phyloP scores from a whole-genome alignment of 345 rosid genomes.

The Arabis hirsuta region DNA sequence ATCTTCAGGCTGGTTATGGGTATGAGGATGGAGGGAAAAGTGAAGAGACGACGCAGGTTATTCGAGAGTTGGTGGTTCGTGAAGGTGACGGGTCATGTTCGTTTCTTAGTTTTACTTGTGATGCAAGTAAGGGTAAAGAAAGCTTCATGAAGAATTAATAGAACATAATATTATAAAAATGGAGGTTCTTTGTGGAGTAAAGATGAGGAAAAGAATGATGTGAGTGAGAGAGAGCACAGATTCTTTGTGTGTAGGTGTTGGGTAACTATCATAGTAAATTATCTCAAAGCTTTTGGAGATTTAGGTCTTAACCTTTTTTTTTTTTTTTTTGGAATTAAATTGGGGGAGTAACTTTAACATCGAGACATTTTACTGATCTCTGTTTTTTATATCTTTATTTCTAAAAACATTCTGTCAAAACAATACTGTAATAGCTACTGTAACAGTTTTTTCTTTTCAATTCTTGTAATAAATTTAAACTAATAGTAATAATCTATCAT shows the following conservation, averaged over 20 bases:
- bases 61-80: slow-evolving; percentile 62
- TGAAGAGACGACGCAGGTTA: slow-evolving; percentile 52
- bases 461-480: slow-evolving; percentile 7
- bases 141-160: slow-evolving; percentile 46
- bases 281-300: slow-evolving; percentile 31
- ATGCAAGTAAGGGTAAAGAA: slow-evolving; percentile 69
- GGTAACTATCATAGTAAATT: slow-evolving; percentile 41
- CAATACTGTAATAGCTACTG: background rate
- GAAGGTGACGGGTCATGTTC: slow-evolving; percentile 67
- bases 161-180: slow-evolving; percentile 19
- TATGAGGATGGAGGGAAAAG: slow-evolving; percentile 39
- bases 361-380: slow-evolving; percentile 31
- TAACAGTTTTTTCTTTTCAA: slow-evolving; percentile 16
- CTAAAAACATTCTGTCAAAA: slow-evolving; percentile 5
- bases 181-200: slow-evolving; percentile 41
- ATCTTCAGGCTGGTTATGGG: slow-evolving; percentile 25
- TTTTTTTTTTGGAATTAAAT: slow-evolving; percentile 3
- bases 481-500: too few relatives aligned
- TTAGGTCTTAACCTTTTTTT: slow-evolving; percentile 32
- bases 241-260: slow-evolving; percentile 48
- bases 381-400: slow-evolving; percentile 3
- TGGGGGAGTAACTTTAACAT: slow-evolving; percentile 33
- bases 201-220: slow-evolving; percentile 45
- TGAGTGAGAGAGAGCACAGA: slow-evolving; percentile 29
- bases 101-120: slow-evolving; percentile 57